These are phyloP conservation scores for Fusarium metavorans DNA, from an alignment of 2,329 filamentous ascomycete species.

Conservation along the genomic window DNA sequence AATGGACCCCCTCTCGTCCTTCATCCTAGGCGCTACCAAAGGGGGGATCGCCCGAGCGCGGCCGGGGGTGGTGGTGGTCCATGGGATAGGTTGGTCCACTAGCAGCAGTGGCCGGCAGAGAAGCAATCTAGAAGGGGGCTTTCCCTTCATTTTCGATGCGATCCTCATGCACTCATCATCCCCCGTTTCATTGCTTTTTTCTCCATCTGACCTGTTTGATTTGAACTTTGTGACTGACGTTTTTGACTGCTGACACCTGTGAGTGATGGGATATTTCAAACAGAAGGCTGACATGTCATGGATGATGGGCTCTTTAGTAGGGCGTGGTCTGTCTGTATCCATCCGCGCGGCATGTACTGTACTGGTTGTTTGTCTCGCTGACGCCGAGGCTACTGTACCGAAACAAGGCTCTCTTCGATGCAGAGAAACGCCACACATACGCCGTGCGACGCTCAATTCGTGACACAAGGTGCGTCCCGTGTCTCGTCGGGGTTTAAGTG, in stretches of 20 bases:
- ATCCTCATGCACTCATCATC: conserved; percentile 15
- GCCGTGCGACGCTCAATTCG: conserved; percentile 12
- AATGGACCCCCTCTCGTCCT: conserved; percentile 21
- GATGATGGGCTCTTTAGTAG: neutral
- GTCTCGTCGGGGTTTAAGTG: conserved; percentile 9
- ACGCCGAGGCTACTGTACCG: neutral
- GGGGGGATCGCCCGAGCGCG: conserved; percentile 35
- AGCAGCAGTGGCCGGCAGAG: conserved; percentile 32
- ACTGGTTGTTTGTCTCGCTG: neutral
- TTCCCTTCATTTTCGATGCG: conserved; percentile 20
- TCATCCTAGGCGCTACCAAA: conserved; percentile 31
- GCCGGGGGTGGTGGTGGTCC: conserved; percentile 16
- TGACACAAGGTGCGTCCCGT: conserved; percentile 11
- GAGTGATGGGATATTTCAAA: neutral
- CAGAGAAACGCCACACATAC: conserved; percentile 17
- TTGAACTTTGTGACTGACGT: conserved; percentile 5
- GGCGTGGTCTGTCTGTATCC: neutral
- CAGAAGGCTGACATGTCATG: neutral
- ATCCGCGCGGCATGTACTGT: neutral
- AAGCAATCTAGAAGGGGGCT: conserved; percentile 44
- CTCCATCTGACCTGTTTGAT: conserved; percentile 16
- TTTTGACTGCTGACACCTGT: neutral
- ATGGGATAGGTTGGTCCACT: conserved; percentile 3
- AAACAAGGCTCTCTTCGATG: neutral
- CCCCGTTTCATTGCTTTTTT: conserved; percentile 35